Base-by-base conservation (phyloP, 495 filamentous ascomycete genomes). In the Penicillium arizonense region DNA sequence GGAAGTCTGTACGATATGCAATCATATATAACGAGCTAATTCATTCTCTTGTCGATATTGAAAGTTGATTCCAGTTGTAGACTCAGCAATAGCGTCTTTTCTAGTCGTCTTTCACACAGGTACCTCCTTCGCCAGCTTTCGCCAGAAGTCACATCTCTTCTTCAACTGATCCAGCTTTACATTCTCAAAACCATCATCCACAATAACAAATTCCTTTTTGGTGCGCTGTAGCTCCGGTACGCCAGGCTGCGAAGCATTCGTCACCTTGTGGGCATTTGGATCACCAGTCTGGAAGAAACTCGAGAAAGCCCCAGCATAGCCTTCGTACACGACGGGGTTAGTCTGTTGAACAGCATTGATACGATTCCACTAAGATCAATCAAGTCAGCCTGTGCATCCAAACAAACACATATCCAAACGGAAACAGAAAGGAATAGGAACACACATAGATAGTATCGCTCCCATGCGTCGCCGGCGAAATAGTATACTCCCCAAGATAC, bases 261-360 rank as follows among this genome's bases (percentile, higher is more conserved):
- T 86, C 44, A 85, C 59, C 55, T 84, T 84, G 52, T 80, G 70
- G 12, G 72, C 68, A 55, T 85, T 85, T 4, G 82, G 80, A 58
- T 84, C 72, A 3, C 82, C 82, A 0, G 79, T 84, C 49, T 77
- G 68, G 49, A 85, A 77, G 65, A 85, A 84, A 39, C 74, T 79
- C 1, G 80, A 82, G 33, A 84, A 78, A 2, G 83, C 79, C 26
- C 83, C 83, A 0, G 82, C 69, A 55, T 75, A 86, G 11, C 81
- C 83, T 12, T 78, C 42, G 50, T 86, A 86, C 11, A 80, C 72
- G 3, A 82, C 55, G 0, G 75, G 76, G 36, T 85, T 65, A 13
- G 67, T 69, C 50, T 73, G 59, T 53, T 84, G 82, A n/a, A 81
- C 61, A 1, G 77, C 30, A 52, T 83, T 84, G 44, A 84, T 58